Conservation (phyloP, 2,329 filamentous ascomycete species). For the Capronia coronata region DNA sequence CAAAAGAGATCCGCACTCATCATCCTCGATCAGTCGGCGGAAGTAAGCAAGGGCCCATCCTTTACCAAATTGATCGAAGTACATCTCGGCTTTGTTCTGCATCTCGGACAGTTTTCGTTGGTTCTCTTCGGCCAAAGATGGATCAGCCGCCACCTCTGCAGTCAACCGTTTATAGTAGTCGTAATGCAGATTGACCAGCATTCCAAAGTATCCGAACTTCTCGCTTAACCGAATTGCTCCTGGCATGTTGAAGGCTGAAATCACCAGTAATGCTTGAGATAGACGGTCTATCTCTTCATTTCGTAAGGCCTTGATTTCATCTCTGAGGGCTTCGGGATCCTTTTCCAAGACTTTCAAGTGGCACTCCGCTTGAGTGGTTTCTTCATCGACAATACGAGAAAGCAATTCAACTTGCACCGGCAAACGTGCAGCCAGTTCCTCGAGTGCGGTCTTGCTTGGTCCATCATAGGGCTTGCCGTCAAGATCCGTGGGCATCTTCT, state of each 20-base stretch:
- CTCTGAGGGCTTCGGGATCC: constrained; percentile 17
- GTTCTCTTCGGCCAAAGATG: constrained; percentile 18
- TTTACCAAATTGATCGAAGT: constrained; percentile 47
- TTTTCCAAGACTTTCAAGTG: constrained; percentile 12
- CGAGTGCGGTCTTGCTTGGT: constrained; percentile 19
- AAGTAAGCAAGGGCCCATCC: constrained; percentile 65
- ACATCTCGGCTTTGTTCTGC: constrained; percentile 38
- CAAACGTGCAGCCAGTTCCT: constrained; percentile 22
- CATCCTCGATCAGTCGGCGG: constrained; percentile 63
- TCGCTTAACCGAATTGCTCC: constrained; percentile 56
- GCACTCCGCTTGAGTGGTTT: constrained; percentile 18
- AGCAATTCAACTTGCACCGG: constrained; percentile 23
- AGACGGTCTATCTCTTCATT: constrained; percentile 16
- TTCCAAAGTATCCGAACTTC: constrained; percentile 56
- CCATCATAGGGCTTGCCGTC: constrained; percentile 26
- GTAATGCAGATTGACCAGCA: constrained; percentile 45
- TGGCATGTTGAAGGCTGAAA: constrained; percentile 25
- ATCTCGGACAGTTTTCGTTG: constrained; percentile 33
- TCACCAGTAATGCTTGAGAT: constrained; percentile 14
- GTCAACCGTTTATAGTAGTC: constrained; percentile 23
- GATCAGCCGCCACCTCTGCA: constrained; percentile 14
- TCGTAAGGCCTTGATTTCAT: constrained; percentile 16
- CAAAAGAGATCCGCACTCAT: constrained; percentile 62
- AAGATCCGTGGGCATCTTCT: constrained; percentile 26
- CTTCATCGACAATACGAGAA: constrained; percentile 20